Evolutionary conservation across 2,329 filamentous ascomycete species (phyloP), one percentile per base, ranked within the genome.

Genomic region (Arachnomyces sp.): DNA sequence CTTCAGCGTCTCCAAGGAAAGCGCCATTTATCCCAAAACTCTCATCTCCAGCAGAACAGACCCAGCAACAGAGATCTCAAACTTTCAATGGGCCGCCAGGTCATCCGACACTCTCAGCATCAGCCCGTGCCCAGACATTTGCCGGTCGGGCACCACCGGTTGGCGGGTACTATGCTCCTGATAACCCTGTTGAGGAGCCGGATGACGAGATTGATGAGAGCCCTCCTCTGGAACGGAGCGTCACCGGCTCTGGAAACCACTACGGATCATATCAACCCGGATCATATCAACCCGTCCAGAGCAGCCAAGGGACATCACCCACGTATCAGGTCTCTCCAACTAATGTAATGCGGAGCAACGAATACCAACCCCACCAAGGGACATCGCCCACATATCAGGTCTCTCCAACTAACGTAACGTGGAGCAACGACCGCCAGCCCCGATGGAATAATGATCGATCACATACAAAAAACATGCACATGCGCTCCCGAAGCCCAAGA

Each of bases 401-500:
- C 31, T 47, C 40, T 31, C 40, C 44, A 30, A 33, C 28, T 42
- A 16, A 40, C 39, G 11, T 35, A 25, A 5, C 21, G 9, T 34
- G 31, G 40, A 40, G 28, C 44, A 43, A 14, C 36, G 40, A 31
- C 44, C 39, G 28, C 46, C 45, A 9, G 37, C 44, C 15, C 47
- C 45, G 21, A 25, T 25, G 21, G 21, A 25, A 25, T 16, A 48
- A 50, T 29, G 48, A 49, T 16, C 52, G 51, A 28, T 47, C 43
- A 6, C 59, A 62, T 44, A 53, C 60, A 5, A 47, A 56, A 34
- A 51, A 62, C 18, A 48, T 65, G 4, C 57, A 62, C 36, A 49
- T 62, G 38, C 58, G 61, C 16, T 63, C 61, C 13, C 58, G 62
- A 18, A 62, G 57, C 38, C 62, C 62, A 5, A 54, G 49, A 16